These are phyloP conservation scores for Fusarium liriodendri DNA, from an alignment of 2,329 filamentous ascomycete species.

Conservation along the genomic window DNA sequence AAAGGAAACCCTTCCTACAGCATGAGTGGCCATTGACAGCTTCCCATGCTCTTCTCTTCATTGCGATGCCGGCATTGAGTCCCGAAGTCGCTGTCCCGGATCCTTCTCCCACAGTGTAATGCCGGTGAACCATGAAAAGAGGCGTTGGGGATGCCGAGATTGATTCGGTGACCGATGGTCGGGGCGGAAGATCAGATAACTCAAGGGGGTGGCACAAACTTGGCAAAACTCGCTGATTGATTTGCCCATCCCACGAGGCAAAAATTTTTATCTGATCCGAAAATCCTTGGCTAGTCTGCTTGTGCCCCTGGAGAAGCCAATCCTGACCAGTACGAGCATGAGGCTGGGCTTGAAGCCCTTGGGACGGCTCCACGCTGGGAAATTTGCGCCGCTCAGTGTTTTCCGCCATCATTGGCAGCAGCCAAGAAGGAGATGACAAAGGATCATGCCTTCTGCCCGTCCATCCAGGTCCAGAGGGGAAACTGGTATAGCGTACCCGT, in stretches of 20 bases:
- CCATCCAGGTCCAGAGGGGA: not conserved
- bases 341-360: not conserved
- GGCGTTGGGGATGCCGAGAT: conserved; percentile 1
- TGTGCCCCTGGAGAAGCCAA: conserved; percentile 8
- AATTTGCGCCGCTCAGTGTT: not conserved
- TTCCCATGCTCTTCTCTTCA: not conserved
- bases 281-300: conserved; percentile 22
- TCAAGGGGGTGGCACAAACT: not conserved
- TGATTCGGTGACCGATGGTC: not conserved
- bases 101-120: not conserved
- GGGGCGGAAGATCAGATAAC: conserved; percentile 32
- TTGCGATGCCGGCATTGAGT: not conserved
- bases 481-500: not conserved
- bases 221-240: not conserved
- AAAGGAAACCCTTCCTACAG: not conserved
- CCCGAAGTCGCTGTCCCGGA: not conserved
- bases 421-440: not conserved
- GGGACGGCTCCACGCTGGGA: not conserved
- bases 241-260: not conserved
- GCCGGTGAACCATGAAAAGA: not conserved
- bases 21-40: not conserved
- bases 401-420: not conserved
- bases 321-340: not conserved
- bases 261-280: conserved; percentile 54
- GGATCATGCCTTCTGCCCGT: not conserved